Base-by-base conservation (phyloP, 1,284 basidiomycete species). In the Schizophyllum amplum region DNA sequence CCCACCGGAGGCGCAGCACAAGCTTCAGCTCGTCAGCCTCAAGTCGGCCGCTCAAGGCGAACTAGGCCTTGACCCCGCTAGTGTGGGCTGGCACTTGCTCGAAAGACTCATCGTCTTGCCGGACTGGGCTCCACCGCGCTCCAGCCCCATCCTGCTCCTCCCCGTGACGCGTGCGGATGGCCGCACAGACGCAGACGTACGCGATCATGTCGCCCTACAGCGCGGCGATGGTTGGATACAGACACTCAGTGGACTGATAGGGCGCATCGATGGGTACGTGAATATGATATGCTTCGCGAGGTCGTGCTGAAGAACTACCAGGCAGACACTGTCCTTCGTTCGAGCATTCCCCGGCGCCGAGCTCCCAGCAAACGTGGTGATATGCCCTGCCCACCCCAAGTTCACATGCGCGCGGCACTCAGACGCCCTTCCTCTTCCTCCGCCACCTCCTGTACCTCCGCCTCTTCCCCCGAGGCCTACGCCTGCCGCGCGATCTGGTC, bases 11-110 rank as follows among this genome's bases (percentile, higher is more conserved):
- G 33, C 33, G 33, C 33, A 42, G 33, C 33, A 42, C 33, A 42
- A 42, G 33, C 70, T 92, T 5, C 90, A 93, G 67, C 71, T 91
- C 20, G 86, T 91, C 72, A 87, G 86, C 65, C 73, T 94, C 58
- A 93, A 90, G 70, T 84, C 90, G 1, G 85, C 86, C 1, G 87
- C 84, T 1, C 92, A 94, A 69, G 75, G 75, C 58, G 58, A 50
- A 20, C 78, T 90, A 20, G 90, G 90, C 0, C 71, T 92, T 51
- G 86, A 85, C 57, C 78, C 79, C 23, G 79, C 77, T 21, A 87
- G 82, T 57, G 71, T 90, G 50, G 92, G 92, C 1, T 93, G 90
- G 90, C 82, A 82, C 20, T 90, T 95, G 53, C 74, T 94, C 51
- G 92, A 95, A 70, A 83, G 82, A 60, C 75, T 95, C 22, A 80